A percentile compares a stretch with the other conserved stretches of the same genome.
These are phyloP conservation scores for Trichoderma cornu-damae DNA, from an alignment of 2,329 filamentous ascomycete species.

Conservation along the genomic window DNA sequence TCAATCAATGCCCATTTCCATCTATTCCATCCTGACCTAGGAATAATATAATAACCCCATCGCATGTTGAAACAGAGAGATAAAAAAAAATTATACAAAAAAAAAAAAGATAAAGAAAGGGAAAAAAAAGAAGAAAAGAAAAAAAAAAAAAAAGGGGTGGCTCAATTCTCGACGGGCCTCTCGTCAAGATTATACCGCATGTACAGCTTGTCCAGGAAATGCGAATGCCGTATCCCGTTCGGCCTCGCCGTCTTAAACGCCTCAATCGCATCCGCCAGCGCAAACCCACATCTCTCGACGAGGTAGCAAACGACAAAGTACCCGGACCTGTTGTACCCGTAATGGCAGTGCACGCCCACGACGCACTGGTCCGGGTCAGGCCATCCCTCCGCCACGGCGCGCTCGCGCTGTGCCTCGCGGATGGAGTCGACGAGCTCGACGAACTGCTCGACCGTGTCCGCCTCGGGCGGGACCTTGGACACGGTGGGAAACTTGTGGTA, in stretches of 20 bases:
- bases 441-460: constrained; percentile 50
- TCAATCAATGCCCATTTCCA: not conserved
- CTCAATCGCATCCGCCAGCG: constrained; percentile 70
- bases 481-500: constrained; percentile 90
- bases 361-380: constrained; percentile 39
- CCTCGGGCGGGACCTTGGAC: constrained; percentile 76
- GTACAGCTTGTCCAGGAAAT: constrained; percentile 81
- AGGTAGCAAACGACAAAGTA: constrained; percentile 88
- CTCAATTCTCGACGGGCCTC: not conserved
- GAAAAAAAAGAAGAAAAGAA: not conserved
- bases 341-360: constrained; percentile 89
- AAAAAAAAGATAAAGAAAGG: not conserved
- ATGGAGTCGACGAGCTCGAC: constrained; percentile 55
- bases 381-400: constrained; percentile 36
- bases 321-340: constrained; percentile 90
- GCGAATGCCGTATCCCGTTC: constrained; percentile 81
- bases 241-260: constrained; percentile 67
- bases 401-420: constrained; percentile 46
- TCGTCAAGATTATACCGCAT: constrained; percentile 58
- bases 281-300: constrained; percentile 71
- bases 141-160: too few species aligned
- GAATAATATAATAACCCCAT: not conserved
- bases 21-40: not conserved
- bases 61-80: not conserved
- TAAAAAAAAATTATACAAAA: too few species aligned